phyloP scores from a whole-genome alignment of 2,329 filamentous ascomycete species.

The Xylariaceae sp. region DNA sequence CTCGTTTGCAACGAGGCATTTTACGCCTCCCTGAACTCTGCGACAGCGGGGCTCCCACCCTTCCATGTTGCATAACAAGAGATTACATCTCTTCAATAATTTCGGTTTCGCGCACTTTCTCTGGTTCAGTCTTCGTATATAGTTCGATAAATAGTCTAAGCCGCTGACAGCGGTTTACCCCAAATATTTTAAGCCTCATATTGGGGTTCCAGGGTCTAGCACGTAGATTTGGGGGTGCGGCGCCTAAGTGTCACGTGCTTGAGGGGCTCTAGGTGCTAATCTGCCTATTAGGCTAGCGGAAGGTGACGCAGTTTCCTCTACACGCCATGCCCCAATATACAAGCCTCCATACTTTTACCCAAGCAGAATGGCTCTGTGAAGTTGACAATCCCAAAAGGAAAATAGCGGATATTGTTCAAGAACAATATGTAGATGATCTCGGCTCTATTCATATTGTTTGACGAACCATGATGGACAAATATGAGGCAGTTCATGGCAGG shows the following conservation, averaged over 20 bases:
- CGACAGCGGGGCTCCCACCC: too few relatives aligned
- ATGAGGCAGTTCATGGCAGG: constrained; percentile 63
- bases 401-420: neutral
- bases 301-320: neutral
- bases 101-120: too few relatives aligned
- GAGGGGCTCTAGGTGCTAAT: neutral
- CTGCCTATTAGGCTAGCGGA: neutral
- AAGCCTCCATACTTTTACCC: neutral
- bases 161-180: constrained; percentile 3
- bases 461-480: constrained; percentile 54
- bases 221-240: too few relatives aligned
- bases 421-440: constrained; percentile 21
- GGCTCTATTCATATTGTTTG: neutral
- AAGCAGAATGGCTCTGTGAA: neutral
- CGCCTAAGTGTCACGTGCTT: constrained; percentile 15
- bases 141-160: neutral
- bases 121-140: too few relatives aligned
- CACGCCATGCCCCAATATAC: neutral
- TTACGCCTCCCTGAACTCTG: too few relatives aligned
- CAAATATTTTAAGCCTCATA: constrained; percentile 24
- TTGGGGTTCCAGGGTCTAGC: constrained; percentile 4
- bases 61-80: too few relatives aligned
- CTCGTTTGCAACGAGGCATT: too few relatives aligned
- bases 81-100: too few relatives aligned
- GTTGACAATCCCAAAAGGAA: neutral